Conservation (phyloP, 371 early-diverging fungal species). For the Zychaea mexicana region DNA sequence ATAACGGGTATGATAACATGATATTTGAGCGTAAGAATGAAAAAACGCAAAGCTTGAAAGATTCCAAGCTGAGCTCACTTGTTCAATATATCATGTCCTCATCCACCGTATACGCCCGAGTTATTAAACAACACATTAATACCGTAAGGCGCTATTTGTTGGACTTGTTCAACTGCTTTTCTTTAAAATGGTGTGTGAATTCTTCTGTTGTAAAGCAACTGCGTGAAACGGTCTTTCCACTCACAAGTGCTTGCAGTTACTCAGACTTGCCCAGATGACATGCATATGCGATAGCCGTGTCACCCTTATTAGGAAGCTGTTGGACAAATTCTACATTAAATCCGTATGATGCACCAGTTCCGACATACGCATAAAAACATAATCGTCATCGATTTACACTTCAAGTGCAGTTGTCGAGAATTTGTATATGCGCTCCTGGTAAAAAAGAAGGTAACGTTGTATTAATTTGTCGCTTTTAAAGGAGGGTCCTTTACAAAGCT, state of each 20-base stretch:
- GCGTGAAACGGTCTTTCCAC: conserved; percentile 26
- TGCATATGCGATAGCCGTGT: conserved; percentile 37
- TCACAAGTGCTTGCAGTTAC: conserved; percentile 22
- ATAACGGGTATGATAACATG: background rate
- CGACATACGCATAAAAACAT: no score
- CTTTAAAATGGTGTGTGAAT: conserved; percentile 30
- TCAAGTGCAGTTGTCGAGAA: no score
- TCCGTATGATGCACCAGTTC: conserved; percentile 49
- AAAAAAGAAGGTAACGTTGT: no score
- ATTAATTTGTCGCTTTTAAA: no score
- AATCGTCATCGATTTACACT: no score
- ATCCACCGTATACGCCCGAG: conserved; percentile 9
- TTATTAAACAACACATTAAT: conserved; percentile 26
- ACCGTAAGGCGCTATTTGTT: conserved; percentile 19
- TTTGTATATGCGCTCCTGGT: no score
- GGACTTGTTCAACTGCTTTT: conserved; percentile 20
- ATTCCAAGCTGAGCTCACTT: background rate
- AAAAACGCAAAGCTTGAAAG: no score
- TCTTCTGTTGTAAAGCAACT: conserved; percentile 25
- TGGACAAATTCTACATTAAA: conserved; percentile 44
- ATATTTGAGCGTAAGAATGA: no score
- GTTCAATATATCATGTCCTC: no score
- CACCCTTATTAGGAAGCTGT: conserved; percentile 28
- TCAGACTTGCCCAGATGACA: conserved; percentile 29
- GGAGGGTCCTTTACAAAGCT: no score